These are phyloP conservation scores for Nicotiana paniculata DNA, from an alignment of 257 asterid genomes.

Conservation along the genomic window DNA sequence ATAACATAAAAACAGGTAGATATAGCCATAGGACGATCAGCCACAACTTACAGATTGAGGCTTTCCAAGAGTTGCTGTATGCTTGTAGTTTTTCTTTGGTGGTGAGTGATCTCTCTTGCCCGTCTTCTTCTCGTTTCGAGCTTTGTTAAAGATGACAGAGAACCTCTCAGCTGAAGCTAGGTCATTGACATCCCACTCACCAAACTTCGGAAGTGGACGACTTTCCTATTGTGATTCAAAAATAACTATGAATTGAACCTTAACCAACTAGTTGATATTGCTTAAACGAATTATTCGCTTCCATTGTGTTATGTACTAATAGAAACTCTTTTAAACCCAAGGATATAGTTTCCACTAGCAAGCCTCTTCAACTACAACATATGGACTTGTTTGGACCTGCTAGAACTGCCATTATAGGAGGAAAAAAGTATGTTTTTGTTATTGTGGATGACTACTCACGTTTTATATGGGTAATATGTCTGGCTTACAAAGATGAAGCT, in stretches of 20 bases:
- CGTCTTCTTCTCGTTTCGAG: conserved; percentile 47
- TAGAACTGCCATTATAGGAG: too few relatives aligned
- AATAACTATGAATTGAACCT: neutral
- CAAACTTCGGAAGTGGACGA: conserved; percentile 59
- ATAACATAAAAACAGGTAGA: neutral
- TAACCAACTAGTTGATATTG: too few relatives aligned
- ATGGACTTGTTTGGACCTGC: too few relatives aligned
- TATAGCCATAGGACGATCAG: neutral
- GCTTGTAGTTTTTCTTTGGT: conserved; percentile 38
- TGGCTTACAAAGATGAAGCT: too few relatives aligned
- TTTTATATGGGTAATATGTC: too few relatives aligned
- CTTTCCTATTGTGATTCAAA: conserved; percentile 26
- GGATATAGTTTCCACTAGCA: too few relatives aligned
- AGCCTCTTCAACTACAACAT: too few relatives aligned
- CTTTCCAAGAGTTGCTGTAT: conserved; percentile 52
- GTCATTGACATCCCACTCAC: conserved; percentile 74
- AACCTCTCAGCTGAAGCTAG: conserved; percentile 64
- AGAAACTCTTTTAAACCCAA: too few relatives aligned
- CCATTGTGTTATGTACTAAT: too few relatives aligned
- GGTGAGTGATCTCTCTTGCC: conserved; percentile 43
- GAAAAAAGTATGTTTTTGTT: too few relatives aligned
- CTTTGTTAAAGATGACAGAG: conserved; percentile 60
- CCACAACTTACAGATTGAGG: conserved; percentile 55
- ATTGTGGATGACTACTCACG: too few relatives aligned
- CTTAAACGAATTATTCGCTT: too few relatives aligned